phyloP scores from a whole-genome alignment of 768 basidiomycete species.

The Rhodotorula diobovata region DNA sequence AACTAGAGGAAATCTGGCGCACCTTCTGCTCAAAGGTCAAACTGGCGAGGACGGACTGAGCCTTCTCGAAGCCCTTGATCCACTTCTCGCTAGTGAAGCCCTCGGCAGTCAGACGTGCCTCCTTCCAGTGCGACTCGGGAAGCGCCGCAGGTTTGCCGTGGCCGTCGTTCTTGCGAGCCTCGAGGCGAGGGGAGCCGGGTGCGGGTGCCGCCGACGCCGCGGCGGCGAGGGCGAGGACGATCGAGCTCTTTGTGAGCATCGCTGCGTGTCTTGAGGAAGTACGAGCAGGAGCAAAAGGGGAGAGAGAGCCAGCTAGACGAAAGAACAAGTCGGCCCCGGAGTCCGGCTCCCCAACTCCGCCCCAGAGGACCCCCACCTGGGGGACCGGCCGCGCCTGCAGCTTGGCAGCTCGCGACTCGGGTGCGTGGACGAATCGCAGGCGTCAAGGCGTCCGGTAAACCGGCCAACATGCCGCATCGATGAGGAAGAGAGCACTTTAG shows the following conservation, averaged over 20 bases:
- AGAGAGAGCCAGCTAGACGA: neutral
- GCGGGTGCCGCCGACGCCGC: neutral
- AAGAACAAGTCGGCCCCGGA: too few relatives aligned
- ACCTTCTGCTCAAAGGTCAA: slow-evolving; percentile 15
- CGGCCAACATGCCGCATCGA: too few relatives aligned
- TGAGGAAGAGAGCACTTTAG: too few relatives aligned
- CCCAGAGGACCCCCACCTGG: too few relatives aligned
- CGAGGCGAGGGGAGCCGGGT: neutral
- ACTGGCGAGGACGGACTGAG: slow-evolving; percentile 1
- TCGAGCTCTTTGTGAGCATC: neutral
- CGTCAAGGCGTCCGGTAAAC: too few relatives aligned
- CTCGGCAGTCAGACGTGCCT: slow-evolving; percentile 1
- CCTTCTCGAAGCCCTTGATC: slow-evolving; percentile 10
- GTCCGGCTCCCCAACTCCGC: too few relatives aligned
- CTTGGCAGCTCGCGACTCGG: too few relatives aligned
- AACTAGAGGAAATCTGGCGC: neutral
- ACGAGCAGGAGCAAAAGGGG: neutral
- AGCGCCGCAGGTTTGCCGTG: neutral
- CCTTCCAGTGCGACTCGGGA: neutral
- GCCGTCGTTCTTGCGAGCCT: neutral
- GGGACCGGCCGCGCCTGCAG: too few relatives aligned
- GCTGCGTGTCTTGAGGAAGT: too few relatives aligned
- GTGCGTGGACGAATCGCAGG: too few relatives aligned
- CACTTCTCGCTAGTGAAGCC: slow-evolving; percentile 4
- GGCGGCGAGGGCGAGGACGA: neutral